A percentile compares a stretch with the other conserved stretches of the same genome.
Conservation (phyloP, 331 rosid species). For the Rosa hybrid region DNA sequence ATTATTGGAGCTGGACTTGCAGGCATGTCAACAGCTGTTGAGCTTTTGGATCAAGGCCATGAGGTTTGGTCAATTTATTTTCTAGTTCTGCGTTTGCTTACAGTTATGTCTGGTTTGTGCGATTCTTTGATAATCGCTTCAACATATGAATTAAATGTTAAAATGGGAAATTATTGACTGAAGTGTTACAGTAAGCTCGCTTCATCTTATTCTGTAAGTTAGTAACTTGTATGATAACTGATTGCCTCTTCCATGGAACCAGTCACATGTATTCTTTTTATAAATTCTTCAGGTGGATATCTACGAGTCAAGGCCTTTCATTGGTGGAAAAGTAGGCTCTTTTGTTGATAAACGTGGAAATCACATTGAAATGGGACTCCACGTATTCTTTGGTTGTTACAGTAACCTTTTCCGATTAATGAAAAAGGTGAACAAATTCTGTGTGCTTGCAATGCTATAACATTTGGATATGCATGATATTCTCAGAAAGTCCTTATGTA, state of each 20-base stretch:
- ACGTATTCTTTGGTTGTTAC: conserved; percentile 97
- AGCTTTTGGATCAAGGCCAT: conserved; percentile 98
- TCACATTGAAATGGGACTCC: conserved; percentile 98
- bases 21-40: conserved; percentile 97
- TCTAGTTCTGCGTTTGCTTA: too few relatives aligned
- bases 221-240: conserved; percentile 8
- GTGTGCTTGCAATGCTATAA: conserved; percentile 15
- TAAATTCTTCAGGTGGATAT: conserved; percentile 77
- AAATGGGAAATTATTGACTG: background rate
- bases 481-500: background rate
- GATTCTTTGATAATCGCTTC: background rate
- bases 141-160: background rate
- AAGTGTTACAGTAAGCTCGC: background rate
- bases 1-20: conserved; percentile 98
- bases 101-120: background rate
- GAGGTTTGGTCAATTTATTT: conserved; percentile 60
- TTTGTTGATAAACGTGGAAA: conserved; percentile 89
- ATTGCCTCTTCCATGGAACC: background rate
- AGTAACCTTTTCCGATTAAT: conserved; percentile 92
- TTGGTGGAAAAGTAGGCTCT: conserved; percentile 98
- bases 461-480: background rate
- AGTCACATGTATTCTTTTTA: conserved; percentile 13
- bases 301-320: conserved; percentile 82
- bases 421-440: conserved; percentile 72
- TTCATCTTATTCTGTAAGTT: background rate